Percentiles rank a stretch among this genome's conserved stretches.
These are phyloP conservation scores for Agrocybe praecox DNA, from an alignment of 768 basidiomycete genomes.

Conservation along the genomic window DNA sequence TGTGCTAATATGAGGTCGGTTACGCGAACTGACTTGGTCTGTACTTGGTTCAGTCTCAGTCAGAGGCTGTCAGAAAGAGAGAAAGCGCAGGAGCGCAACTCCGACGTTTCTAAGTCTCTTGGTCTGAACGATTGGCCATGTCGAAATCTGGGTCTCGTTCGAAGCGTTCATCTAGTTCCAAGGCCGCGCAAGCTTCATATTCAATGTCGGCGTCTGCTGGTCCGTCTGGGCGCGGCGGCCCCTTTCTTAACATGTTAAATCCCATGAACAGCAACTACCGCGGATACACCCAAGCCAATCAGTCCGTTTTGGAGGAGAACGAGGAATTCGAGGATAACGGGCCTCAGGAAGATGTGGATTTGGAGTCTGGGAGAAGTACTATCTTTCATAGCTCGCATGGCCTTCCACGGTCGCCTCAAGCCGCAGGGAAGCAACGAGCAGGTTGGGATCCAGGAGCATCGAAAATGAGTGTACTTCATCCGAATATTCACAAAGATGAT, in stretches of 20 bases:
- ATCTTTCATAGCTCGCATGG: conserved; percentile 32
- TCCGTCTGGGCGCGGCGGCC: conserved; percentile 61
- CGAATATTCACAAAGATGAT: conserved; percentile 75
- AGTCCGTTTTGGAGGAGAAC: conserved; percentile 73
- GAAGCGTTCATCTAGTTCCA: conserved; percentile 31
- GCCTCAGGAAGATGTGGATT: conserved; percentile 53
- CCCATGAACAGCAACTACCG: conserved; percentile 75
- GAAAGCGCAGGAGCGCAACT: conserved; percentile 1
- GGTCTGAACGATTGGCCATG: conserved; percentile 24
- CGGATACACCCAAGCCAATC: conserved; percentile 76
- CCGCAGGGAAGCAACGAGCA: conserved; percentile 53
- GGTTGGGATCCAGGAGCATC: conserved; percentile 60
- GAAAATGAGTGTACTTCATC: conserved; percentile 61
- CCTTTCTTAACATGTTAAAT: conserved; percentile 83
- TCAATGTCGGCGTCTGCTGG: conserved; percentile 36
- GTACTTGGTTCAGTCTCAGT: conserved; percentile 21
- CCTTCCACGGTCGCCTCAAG: conserved; percentile 29
- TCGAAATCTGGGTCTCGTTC: conserved; percentile 20
- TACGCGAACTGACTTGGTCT: conserved; percentile 18
- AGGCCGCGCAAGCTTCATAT: conserved; percentile 36
- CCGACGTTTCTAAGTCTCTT: conserved; percentile 7
- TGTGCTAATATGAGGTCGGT: background rate
- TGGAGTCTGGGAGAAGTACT: conserved; percentile 62
- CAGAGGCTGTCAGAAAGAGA: conserved; percentile 16
- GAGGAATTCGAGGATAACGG: conserved; percentile 45